Evolutionary conservation across 371 early-diverging fungal genomes (phyloP).

Genomic region (Mucor piriformis): DNA sequence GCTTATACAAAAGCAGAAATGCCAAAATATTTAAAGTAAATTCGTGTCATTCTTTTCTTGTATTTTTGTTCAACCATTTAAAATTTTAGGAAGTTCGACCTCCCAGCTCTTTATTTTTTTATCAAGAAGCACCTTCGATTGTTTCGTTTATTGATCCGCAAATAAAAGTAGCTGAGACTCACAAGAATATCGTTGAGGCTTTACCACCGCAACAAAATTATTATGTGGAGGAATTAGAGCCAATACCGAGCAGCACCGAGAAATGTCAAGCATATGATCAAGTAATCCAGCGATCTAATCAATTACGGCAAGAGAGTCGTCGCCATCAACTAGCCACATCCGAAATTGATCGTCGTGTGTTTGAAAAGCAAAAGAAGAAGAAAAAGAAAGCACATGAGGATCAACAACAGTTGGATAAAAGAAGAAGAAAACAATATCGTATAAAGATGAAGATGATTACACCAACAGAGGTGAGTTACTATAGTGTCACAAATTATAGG

Average conservation of each 20-base stretch:
- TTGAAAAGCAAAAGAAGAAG: background rate
- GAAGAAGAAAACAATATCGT: constrained; percentile 6
- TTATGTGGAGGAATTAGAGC: background rate
- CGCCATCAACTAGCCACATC: background rate
- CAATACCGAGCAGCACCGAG: background rate
- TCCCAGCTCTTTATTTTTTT: constrained; percentile 7
- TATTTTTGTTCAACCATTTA: background rate
- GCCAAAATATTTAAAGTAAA: background rate
- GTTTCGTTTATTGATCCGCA: constrained; percentile 10
- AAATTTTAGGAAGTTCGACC: background rate
- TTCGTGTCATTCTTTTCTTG: background rate
- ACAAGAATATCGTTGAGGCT: background rate
- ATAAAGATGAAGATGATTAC: constrained; percentile 12
- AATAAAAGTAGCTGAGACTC: background rate
- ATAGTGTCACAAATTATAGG: background rate
- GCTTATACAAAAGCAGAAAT: constrained; percentile 11
- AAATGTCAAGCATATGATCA: constrained; percentile 16
- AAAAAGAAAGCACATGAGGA: background rate
- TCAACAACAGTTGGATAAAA: background rate
- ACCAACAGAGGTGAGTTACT: constrained; percentile 8
- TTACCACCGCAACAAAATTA: background rate
- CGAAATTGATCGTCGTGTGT: background rate
- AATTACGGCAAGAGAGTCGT: background rate
- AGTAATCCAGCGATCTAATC: constrained; percentile 4
- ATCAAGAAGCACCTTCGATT: constrained; percentile 4